Base-by-base conservation (phyloP, 306 rosid species). In the Dryas octopetala region DNA sequence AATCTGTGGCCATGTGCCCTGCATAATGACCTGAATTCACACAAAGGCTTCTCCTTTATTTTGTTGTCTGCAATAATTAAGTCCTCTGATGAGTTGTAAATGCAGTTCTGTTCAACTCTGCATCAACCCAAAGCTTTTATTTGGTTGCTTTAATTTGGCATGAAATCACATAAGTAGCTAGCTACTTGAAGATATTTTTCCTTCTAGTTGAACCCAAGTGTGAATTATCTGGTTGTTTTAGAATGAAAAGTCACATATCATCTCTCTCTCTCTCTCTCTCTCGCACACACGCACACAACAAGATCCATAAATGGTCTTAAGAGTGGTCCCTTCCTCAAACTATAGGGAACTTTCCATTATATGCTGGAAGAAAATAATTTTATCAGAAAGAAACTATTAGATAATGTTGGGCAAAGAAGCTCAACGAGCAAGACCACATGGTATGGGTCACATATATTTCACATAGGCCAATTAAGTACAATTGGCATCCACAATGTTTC, bases 1-100 rank as follows among this genome's bases (percentile, higher is more conserved):
- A 81, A 78, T 85, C 71, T 70, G 14, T 58, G 59, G 71, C 82
- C 91, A 87, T 80, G 95, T 84, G 91, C 85, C 74, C 28, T 40
- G 78, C 82, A 84, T 84, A 44, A 89, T 80, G 66, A 68, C 83
- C 52, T 50, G 23, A 74, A 77, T 80, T 73, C 54, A 68, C 74
- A 73, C 66, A 78, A 67, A 75, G 69, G 49, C 59, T 8, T 48
- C 55, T 40, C 66, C 62, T 69, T 66, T 67, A 47, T 50, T 4
- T 54, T 58, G 60, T 41, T 44, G 46, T 59, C 82, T 76, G 77
- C 79, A 71, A 51, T 54, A 57, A 61, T 70, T 47, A 73, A 71
- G 49, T 50, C 54, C 53, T 70, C 49, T 48, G 9, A 46, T 71
- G 87, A 78, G 85, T 66, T 83, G 85, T 71, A 71, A 62, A 70